Percentiles rank a stretch among this genome's conserved stretches.
Evolutionary conservation across 2,329 filamentous ascomycete genomes (phyloP).

Genomic region (Orbilia blumenaviensis): DNA sequence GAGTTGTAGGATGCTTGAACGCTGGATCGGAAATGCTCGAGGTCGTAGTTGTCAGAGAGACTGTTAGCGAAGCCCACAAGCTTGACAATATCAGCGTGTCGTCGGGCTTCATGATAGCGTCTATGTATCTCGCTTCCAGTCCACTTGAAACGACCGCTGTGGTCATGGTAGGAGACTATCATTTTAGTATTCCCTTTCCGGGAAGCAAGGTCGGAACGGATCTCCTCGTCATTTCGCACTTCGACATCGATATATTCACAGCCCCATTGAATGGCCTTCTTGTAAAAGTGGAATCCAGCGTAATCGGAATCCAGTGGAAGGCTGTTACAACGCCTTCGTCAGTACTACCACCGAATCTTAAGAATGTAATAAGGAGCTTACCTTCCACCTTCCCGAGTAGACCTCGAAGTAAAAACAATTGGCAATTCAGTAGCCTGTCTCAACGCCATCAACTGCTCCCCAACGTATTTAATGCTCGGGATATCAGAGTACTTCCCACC

Average conservation of each 20-base stretch:
- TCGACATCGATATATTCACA: constrained; percentile 91
- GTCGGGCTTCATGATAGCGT: constrained; percentile 75
- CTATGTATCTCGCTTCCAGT: constrained; percentile 75
- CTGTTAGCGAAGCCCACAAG: constrained; percentile 87
- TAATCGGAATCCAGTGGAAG: constrained; percentile 51
- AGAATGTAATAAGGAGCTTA: not conserved
- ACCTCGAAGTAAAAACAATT: constrained; percentile 88
- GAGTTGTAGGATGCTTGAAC: constrained; percentile 76
- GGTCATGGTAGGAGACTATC: constrained; percentile 92
- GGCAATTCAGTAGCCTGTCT: constrained; percentile 84
- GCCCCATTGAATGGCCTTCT: constrained; percentile 85
- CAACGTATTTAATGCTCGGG: constrained; percentile 83
- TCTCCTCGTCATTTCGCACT: constrained; percentile 81
- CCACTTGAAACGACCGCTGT: constrained; percentile 85
- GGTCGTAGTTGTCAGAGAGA: constrained; percentile 86
- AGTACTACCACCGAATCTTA: not conserved
- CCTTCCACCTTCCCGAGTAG: constrained; percentile 70
- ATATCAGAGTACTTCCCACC: constrained; percentile 72
- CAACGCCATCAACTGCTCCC: constrained; percentile 83
- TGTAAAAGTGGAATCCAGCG: constrained; percentile 67
- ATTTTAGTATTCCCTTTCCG: constrained; percentile 81
- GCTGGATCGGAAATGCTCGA: constrained; percentile 85
- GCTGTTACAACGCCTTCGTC: not conserved
- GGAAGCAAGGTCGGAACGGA: constrained; percentile 73
- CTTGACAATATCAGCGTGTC: constrained; percentile 85